Conservation (phyloP, 2,329 filamentous ascomycete species). For the Xylaria sp. region DNA sequence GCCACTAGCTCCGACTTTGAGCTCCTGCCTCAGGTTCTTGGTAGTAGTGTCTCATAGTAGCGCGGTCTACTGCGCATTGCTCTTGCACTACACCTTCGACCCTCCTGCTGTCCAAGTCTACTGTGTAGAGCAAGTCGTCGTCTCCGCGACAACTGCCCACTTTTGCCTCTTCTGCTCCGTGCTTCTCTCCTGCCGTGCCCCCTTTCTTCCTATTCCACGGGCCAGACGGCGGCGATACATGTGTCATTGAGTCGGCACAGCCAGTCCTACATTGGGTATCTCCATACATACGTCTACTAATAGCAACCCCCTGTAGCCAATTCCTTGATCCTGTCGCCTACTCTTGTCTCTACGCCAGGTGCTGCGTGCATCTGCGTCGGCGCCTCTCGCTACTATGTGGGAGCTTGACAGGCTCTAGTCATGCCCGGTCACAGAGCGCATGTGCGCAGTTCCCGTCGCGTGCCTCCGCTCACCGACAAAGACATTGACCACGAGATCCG, state of each 20-base stretch:
- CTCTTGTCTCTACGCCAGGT: conserved; percentile 16
- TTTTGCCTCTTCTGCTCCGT: neutral
- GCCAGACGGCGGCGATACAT: neutral
- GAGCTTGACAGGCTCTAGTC: conserved; percentile 39
- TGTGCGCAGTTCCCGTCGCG: conserved; percentile 65
- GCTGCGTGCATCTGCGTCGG: conserved; percentile 32
- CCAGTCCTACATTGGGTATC: neutral
- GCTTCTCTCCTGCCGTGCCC: neutral
- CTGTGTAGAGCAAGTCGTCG: neutral
- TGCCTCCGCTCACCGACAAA: conserved; percentile 63
- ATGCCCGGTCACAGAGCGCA: conserved; percentile 54
- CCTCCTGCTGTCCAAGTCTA: neutral
- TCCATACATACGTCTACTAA: conserved; percentile 12
- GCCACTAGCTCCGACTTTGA: conserved; percentile 22
- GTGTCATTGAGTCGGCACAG: neutral
- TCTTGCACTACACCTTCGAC: neutral
- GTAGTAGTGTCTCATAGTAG: neutral
- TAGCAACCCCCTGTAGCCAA: conserved; percentile 9
- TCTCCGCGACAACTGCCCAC: conserved; percentile 15
- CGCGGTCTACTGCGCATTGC: neutral
- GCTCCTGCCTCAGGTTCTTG: neutral
- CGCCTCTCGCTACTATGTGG: conserved; percentile 46
- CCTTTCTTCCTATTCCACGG: conserved; percentile 18
- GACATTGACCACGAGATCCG: conserved; percentile 78
- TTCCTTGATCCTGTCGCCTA: neutral